phyloP scores from a whole-genome alignment of 2,329 filamentous ascomycete species.

The Huntiella bhutanensis region DNA sequence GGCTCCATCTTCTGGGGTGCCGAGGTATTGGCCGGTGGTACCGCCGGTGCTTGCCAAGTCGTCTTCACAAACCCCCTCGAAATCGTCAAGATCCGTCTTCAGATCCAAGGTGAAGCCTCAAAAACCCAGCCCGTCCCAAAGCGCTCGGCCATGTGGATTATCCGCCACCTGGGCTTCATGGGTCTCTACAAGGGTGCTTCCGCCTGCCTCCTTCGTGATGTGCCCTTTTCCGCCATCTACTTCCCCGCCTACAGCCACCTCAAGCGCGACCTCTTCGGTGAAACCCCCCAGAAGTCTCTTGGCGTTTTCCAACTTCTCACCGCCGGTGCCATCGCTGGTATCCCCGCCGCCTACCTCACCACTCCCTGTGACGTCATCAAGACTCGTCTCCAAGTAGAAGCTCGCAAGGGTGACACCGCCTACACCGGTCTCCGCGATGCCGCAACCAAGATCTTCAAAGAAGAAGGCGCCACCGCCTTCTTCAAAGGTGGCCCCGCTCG shows the following conservation, averaged over 20 bases:
- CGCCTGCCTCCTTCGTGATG: conserved; percentile 84
- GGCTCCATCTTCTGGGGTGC: conserved; percentile 50
- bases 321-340: conserved; percentile 83
- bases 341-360: conserved; percentile 84
- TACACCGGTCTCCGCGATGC: conserved; percentile 81
- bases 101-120: conserved; percentile 88
- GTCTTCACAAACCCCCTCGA: conserved; percentile 92
- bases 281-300: conserved; percentile 70
- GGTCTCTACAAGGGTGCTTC: conserved; percentile 94
- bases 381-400: conserved; percentile 91
- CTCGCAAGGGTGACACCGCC: conserved; percentile 75
- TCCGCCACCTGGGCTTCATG: conserved; percentile 80
- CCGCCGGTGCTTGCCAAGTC: conserved; percentile 86
- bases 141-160: conserved; percentile 94
- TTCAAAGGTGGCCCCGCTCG: conserved; percentile 96
- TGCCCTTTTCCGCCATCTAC: conserved; percentile 97
- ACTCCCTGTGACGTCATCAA: conserved; percentile 99
- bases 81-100: conserved; percentile 97
- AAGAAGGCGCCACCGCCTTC: conserved; percentile 91
- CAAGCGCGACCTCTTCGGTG: conserved; percentile 86
- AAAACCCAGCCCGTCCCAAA: conserved; percentile 58
- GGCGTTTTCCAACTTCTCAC: conserved; percentile 80
- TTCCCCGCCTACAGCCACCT: conserved; percentile 93
- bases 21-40: conserved; percentile 75
- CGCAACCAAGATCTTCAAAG: conserved; percentile 62